Evolutionary conservation across 208 protist genomes (phyloP), one percentile per base, ranked within the genome.

Genomic region (Wallacemonas sp.): DNA sequence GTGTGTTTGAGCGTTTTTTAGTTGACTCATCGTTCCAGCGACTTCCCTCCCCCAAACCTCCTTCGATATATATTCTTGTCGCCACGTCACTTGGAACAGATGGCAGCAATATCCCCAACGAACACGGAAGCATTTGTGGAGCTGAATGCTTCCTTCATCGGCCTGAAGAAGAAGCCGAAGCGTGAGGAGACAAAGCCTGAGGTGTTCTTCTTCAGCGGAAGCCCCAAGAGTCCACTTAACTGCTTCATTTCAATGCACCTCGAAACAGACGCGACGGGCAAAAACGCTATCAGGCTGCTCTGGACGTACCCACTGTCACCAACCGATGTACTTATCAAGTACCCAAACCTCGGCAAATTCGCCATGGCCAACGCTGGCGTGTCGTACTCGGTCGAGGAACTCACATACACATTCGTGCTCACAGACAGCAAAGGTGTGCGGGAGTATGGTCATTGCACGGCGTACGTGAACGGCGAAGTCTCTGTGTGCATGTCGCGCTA

Each of bases 331-430:
- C 52, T 77, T 11, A 39, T 46, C 41, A 43, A 58, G 26, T 90
- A 93, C 55, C 87, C 87, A 0, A 87, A 86, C 36, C 21, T 93
- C 16, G 70, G 62, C 27, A 78, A 86, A 47, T 93, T 93, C 63
- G 78, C 80, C 3, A 73, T 86, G 65, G 67, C 78, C 3, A 85
- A 83, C 52, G 66, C 70, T 1, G 72, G 75, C 14, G 83, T 79
- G 0, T 86, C 83, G 23, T 78, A 81, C 68, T 79, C 76, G 6
- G 80, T 79, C 6, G 80, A 87, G 16, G 74, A 90, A 27, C 56
- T 76, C 29, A 74, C 60, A 38, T 89, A 86, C 67, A 92, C 88
- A 0, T 94, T 94, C 68, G 85, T 94, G 41, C 69, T 92, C 17
- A 94, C 88, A 1, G 76, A 91, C 65, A 81, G 73, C 55, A 74